Percentiles rank a stretch among this genome's conserved stretches.
phyloP scores from a whole-genome alignment of 441 rosid species.

The Viola pubescens region DNA sequence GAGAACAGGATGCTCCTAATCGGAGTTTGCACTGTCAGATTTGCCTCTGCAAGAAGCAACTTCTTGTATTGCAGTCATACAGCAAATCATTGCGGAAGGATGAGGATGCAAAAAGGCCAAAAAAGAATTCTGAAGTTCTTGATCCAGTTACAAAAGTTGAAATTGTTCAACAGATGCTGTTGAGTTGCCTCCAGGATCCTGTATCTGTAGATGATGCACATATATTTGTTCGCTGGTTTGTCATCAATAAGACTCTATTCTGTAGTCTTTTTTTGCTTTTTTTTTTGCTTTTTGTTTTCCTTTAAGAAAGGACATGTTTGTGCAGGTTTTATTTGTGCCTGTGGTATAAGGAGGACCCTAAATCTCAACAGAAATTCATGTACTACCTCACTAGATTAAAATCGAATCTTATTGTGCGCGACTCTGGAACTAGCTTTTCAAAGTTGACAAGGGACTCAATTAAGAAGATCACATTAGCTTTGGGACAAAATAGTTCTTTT shows the following conservation, averaged over 20 bases:
- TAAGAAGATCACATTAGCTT: constrained; percentile 76
- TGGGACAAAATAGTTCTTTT: constrained; percentile 93
- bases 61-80: constrained; percentile 77
- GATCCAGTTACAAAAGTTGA: constrained; percentile 56
- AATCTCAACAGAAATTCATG: constrained; percentile 57
- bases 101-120: constrained; percentile 30
- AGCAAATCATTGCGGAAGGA: constrained; percentile 57
- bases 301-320: constrained; percentile 15
- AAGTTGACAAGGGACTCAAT: constrained; percentile 59
- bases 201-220: constrained; percentile 72
- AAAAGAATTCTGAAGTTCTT: constrained; percentile 33
- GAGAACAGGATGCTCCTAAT: constrained; percentile 66
- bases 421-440: constrained; percentile 56
- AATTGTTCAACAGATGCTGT: constrained; percentile 81
- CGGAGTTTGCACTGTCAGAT: constrained; percentile 79
- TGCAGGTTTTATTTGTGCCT: constrained; percentile 93
- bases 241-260: constrained; percentile 10
- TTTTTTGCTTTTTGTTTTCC: constrained; percentile 15
- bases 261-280: constrained; percentile 9
- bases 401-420: constrained; percentile 79
- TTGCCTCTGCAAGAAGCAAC: constrained; percentile 79
- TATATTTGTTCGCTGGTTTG: constrained; percentile 87
- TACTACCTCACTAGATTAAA: constrained; percentile 76
- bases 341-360: constrained; percentile 93
- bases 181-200: constrained; percentile 88